These are phyloP conservation scores for Circinella umbellata DNA, from an alignment of 371 early-diverging fungal genomes.

Conservation along the genomic window DNA sequence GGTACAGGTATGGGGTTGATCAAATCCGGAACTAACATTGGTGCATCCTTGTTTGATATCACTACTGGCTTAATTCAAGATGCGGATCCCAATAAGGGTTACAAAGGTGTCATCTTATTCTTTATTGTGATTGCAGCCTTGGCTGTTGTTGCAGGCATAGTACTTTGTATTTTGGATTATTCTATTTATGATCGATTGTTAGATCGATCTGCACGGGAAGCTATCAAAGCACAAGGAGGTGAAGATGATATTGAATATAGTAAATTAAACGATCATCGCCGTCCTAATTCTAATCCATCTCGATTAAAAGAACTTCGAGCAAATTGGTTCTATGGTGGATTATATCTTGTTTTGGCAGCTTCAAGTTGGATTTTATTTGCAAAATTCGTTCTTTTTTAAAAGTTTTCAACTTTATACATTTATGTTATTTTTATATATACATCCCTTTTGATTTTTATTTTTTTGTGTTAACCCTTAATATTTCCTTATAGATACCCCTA, in stretches of 20 bases:
- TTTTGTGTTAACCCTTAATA: too few species aligned
- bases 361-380: slow-evolving; percentile 60
- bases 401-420: too few species aligned
- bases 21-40: slow-evolving; percentile 71
- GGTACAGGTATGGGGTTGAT: slow-evolving; percentile 76
- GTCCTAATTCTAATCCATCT: neutral
- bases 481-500: too few species aligned
- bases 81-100: slow-evolving; percentile 45
- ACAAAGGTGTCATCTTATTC: slow-evolving; percentile 60
- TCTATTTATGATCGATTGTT: slow-evolving; percentile 51
- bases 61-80: slow-evolving; percentile 70
- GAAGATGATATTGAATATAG: too few species aligned
- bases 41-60: slow-evolving; percentile 70
- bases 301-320: slow-evolving; percentile 21
- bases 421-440: too few species aligned
- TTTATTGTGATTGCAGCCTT: slow-evolving; percentile 52
- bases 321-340: slow-evolving; percentile 56
- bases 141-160: slow-evolving; percentile 45
- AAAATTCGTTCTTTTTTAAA: slow-evolving; percentile 34
- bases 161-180: slow-evolving; percentile 46
- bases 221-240: slow-evolving; percentile 15
- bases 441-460: too few species aligned
- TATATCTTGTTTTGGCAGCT: slow-evolving; percentile 38
- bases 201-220: slow-evolving; percentile 32
- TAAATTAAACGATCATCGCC: too few species aligned